A percentile compares a stretch with the other conserved stretches of the same genome.
These are phyloP conservation scores for Talaromyces proteolyticus DNA, from an alignment of 495 filamentous ascomycete genomes.

Conservation along the genomic window DNA sequence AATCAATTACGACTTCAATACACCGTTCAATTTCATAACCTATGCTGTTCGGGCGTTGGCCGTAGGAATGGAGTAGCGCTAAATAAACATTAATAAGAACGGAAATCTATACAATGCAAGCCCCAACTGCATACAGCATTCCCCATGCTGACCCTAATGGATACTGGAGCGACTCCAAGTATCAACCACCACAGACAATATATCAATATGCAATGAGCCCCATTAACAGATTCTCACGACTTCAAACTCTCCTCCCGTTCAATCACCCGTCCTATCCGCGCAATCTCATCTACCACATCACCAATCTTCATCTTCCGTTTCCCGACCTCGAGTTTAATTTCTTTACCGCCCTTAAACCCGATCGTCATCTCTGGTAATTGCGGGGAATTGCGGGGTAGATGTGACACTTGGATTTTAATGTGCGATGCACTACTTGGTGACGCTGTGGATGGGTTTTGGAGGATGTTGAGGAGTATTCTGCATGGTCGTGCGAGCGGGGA, in stretches of 20 bases:
- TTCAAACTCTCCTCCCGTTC: constrained; percentile 77
- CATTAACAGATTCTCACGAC: constrained; percentile 45
- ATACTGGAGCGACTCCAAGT: constrained; percentile 12
- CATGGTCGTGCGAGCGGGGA: constrained; percentile 66
- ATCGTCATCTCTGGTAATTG: constrained; percentile 52
- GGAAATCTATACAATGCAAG: constrained; percentile 11
- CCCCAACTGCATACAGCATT: too few relatives aligned
- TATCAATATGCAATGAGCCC: too few relatives aligned
- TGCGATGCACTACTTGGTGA: constrained; percentile 66
- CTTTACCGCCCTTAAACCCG: constrained; percentile 57
- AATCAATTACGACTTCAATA: neutral
- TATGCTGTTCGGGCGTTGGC: too few relatives aligned
- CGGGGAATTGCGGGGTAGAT: constrained; percentile 61
- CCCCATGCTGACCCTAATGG: too few relatives aligned
- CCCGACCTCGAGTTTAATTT: constrained; percentile 61
- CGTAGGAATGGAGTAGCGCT: neutral
- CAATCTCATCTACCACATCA: constrained; percentile 81
- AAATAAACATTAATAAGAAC: too few relatives aligned
- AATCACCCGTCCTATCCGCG: constrained; percentile 77
- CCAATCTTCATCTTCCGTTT: constrained; percentile 81
- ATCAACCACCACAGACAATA: constrained; percentile 18
- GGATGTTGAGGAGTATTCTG: constrained; percentile 75
- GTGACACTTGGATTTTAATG: constrained; percentile 62
- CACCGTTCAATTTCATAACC: too few relatives aligned
- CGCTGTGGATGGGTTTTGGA: constrained; percentile 59